Evolutionary conservation across 2,329 filamentous ascomycete genomes (phyloP).

Genomic region (Nemania sp.): DNA sequence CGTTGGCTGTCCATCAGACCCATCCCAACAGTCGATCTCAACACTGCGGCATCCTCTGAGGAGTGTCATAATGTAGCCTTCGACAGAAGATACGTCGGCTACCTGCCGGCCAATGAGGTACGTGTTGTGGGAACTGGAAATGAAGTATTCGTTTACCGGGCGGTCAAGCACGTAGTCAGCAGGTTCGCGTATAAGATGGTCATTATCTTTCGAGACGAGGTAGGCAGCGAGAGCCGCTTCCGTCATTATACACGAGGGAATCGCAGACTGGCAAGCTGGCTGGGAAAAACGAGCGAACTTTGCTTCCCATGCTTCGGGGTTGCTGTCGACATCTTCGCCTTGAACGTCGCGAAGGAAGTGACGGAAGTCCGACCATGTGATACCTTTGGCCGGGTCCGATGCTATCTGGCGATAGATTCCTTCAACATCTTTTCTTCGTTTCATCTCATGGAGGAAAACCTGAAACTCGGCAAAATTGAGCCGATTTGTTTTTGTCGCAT

Average conservation of each 20-base stretch:
- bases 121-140: conserved; percentile 98
- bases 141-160: conserved; percentile 95
- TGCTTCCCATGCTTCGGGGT: conserved; percentile 68
- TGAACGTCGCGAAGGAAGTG: conserved; percentile 75
- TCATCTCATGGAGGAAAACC: conserved; percentile 80
- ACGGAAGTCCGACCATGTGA: conserved; percentile 76
- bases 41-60: conserved; percentile 91
- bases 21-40: conserved; percentile 98
- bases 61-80: conserved; percentile 90
- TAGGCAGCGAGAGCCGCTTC: conserved; percentile 79
- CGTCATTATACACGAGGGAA: conserved; percentile 67
- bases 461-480: conserved; percentile 83
- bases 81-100: conserved; percentile 85
- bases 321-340: conserved; percentile 72
- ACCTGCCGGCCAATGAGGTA: conserved; percentile 93
- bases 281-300: conserved; percentile 74
- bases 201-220: conserved; percentile 74
- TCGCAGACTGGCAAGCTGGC: conserved; percentile 48
- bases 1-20: conserved; percentile 80
- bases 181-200: conserved; percentile 65
- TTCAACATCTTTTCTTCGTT: conserved; percentile 80
- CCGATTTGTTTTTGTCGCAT: conserved; percentile 64
- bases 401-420: conserved; percentile 70
- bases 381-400: conserved; percentile 61
- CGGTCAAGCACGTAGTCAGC: conserved; percentile 70